Conservation (phyloP, 306 rosid species). For the Prunus fruticosa region DNA sequence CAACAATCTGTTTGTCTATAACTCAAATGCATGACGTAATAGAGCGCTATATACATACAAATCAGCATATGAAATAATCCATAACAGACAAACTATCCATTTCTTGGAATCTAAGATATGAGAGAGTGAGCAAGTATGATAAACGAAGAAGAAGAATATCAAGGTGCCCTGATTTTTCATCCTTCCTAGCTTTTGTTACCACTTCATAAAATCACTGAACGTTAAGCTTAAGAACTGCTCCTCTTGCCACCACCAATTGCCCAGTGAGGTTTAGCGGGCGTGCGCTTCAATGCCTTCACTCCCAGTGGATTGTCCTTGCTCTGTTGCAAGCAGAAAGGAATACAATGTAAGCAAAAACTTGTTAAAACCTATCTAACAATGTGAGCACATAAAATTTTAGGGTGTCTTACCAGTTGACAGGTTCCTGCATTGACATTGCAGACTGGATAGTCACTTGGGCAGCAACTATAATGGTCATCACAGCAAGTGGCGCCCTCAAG, state of each 20-base stretch:
- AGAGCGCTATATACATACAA: conserved; percentile 55
- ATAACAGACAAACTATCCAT: conserved; percentile 14
- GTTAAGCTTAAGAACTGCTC: conserved; percentile 43
- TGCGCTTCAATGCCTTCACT: conserved; percentile 78
- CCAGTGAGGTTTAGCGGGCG: conserved; percentile 56
- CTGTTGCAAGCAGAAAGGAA: conserved; percentile 43
- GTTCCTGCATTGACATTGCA: conserved; percentile 54
- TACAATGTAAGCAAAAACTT: conserved; percentile 2
- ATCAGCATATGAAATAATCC: conserved; percentile 33
- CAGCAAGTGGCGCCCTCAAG: conserved; percentile 94
- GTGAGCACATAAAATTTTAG: neutral
- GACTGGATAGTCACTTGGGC: conserved; percentile 78
- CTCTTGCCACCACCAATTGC: conserved; percentile 36
- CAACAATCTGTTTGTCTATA: conserved; percentile 13
- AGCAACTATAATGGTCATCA: conserved; percentile 83
- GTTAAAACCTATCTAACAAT: neutral
- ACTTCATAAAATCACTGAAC: conserved; percentile 10
- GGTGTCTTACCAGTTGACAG: conserved; percentile 52
- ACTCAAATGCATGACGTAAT: conserved; percentile 32
- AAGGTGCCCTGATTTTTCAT: conserved; percentile 24
- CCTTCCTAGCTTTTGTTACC: conserved; percentile 17
- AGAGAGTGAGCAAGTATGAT: conserved; percentile 2
- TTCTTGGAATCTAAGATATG: conserved; percentile 31
- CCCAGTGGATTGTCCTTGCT: conserved; percentile 67
- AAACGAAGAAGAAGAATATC: conserved; percentile 5